Base-by-base conservation (phyloP, 164 flowering plant genomes). In the Annona squamosa region DNA sequence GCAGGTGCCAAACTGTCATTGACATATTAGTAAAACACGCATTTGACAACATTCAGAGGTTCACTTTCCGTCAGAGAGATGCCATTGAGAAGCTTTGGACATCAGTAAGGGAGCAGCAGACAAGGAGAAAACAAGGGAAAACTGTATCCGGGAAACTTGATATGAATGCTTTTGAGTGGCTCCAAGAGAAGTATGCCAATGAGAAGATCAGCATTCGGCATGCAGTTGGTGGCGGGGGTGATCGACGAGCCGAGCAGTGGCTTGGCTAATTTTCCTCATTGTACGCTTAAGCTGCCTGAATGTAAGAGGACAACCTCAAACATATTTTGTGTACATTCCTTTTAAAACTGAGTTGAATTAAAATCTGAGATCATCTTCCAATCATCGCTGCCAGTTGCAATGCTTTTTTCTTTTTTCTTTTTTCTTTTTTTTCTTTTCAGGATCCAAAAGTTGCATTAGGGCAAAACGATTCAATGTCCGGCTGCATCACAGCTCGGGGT, bases 11-110 rank as follows among this genome's bases (percentile, higher is more conserved):
- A 77, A 93, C 98, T 52, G 93, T 82, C 12, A 89, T 95, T 45
- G 99, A 93, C 78, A 93, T 95, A 67, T 76, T 90, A 73, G 98
- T 87, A 12, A 93, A 91, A 80, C 97, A 91, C 70, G 99, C 99
- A 17, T 91, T 74, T 73, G 98, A 95, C 67, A 90, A 93, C 71
- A 78, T 88, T 47, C 77, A 85, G 67, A 89, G 90, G 78, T 95
- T 95, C 81, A 95, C 98, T 43, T 71, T 84, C 64, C 79, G 41
- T 70, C 97, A 95, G 77, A 87, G 99, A 78, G 87, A 86, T 75
- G 98, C 97, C 48, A 90, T 95, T 46, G 81, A 68, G 75, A 91
- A 89, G 75, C 93, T 95, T 41, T 95, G 98, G 98, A 82, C 86
- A 19, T 95, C 99, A 3, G 84, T 93, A 44, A 78, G 87, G 41